Conservation (phyloP, 2,329 filamentous ascomycete species). For the Epichloe amarillans region DNA sequence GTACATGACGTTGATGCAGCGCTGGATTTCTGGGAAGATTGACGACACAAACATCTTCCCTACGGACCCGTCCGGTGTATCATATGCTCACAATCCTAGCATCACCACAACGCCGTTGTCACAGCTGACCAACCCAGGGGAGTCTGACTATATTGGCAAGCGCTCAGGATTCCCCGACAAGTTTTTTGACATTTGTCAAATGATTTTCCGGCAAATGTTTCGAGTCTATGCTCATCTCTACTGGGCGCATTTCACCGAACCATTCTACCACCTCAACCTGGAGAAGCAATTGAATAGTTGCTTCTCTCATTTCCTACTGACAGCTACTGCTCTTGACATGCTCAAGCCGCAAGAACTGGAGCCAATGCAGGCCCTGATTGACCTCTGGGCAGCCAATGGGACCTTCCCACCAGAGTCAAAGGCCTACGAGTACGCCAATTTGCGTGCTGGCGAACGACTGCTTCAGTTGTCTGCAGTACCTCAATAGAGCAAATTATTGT, state of each 20-base stretch:
- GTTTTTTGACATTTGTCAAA: conserved; percentile 82
- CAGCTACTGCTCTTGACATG: conserved; percentile 69
- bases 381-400: conserved; percentile 81
- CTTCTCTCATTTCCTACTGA: conserved; percentile 74
- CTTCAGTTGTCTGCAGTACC: conserved; percentile 32
- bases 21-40: conserved; percentile 94
- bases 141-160: conserved; percentile 75
- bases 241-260: conserved; percentile 83
- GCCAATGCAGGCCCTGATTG: conserved; percentile 89
- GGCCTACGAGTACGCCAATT: conserved; percentile 51
- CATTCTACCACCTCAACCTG: conserved; percentile 70
- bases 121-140: conserved; percentile 48
- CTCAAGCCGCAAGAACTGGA: conserved; percentile 82
- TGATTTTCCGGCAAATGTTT: conserved; percentile 97
- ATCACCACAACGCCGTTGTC: conserved; percentile 46
- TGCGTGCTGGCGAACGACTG: conserved; percentile 45
- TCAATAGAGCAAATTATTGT: conserved; percentile 10
- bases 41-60: conserved; percentile 84
- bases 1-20: conserved; percentile 91
- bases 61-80: conserved; percentile 62
- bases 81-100: conserved; percentile 49
- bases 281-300: conserved; percentile 77
- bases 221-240: conserved; percentile 96
- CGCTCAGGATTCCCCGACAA: conserved; percentile 83
- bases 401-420: conserved; percentile 68